phyloP scores from a whole-genome alignment of 2,329 filamentous ascomycete genomes.

The Fusarium agapanthi region DNA sequence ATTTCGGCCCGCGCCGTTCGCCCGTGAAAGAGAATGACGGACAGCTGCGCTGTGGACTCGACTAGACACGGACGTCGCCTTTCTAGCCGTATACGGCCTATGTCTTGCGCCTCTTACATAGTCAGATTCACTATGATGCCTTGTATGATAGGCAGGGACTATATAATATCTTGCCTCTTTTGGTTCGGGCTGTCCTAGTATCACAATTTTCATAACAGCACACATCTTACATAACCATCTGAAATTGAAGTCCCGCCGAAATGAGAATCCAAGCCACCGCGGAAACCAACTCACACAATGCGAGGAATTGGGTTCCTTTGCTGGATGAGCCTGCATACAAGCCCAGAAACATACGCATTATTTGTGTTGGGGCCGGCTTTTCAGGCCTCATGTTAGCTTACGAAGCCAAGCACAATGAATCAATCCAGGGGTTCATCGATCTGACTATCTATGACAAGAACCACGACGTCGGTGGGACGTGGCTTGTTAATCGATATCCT shows the following conservation, averaged over 20 bases:
- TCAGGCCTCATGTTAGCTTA: not conserved
- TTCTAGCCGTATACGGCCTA: too few relatives aligned
- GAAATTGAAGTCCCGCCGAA: not conserved
- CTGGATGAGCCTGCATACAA: not conserved
- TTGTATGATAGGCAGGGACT: not conserved
- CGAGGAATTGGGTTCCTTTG: not conserved
- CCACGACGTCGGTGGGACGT: not conserved
- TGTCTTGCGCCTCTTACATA: not conserved
- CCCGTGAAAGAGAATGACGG: not conserved
- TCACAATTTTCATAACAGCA: not conserved
- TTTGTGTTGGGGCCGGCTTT: not conserved
- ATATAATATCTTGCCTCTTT: not conserved
- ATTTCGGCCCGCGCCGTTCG: not conserved
- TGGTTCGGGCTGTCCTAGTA: too few relatives aligned
- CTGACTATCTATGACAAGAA: not conserved
- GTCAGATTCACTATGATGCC: not conserved
- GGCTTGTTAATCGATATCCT: not conserved
- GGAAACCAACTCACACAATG: not conserved
- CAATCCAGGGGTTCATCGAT: not conserved
- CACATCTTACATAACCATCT: not conserved
- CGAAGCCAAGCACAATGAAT: not conserved
- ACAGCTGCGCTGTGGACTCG: too few relatives aligned
- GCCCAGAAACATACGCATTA: not conserved
- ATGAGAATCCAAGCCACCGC: not conserved
- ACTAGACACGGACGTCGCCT: not conserved